Base-by-base conservation (phyloP, 306 rosid species). In the Cucumis hystrix region DNA sequence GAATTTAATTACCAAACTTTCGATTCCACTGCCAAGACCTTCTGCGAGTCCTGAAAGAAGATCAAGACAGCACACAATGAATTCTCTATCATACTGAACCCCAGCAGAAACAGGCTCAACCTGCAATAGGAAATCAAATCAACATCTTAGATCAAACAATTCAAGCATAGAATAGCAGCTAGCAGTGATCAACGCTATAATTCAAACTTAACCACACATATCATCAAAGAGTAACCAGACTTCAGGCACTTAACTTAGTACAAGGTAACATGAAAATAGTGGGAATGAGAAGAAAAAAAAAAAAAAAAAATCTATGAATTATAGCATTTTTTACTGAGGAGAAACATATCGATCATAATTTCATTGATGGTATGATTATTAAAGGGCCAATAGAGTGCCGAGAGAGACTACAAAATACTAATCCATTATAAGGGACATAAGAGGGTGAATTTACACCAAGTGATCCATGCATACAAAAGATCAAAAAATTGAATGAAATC, bases 1-100 rank as follows among this genome's bases (percentile, higher is more conserved):
- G 47, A 82, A 77, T 61, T 52, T 67, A 41, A 81, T 35, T 95
- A 96, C 99, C 99, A 96, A 83, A 79, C 98, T 96, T 89, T 96
- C 98, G 80, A 96, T 83, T 83, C 98, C 99, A 80, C 98, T 89
- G 81, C 99, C 99, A 83, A 92, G 99, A 84, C 98, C 99, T 84
- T 96, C 99, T 37, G 96, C 84, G 61, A 96, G 94, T 85, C 99
- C 99, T 74, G 99, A 96, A 73, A 96, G 97, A 76, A 96, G 87
- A 88, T 96, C 99, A 79, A 96, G 96, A 65, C 91, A 91, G 89
- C 99, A 96, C 35, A 96, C 98, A 82, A 92, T 81, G 70, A 96
- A 96, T 82, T 96, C 99, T 86, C 88, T 96, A 86, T 96, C 98
- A 77, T 88, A 96, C 77, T 85, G 97, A 84, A 85, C 90, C 64